These are phyloP conservation scores for Lagerstroemia speciosa DNA, from an alignment of 345 rosid genomes.

Conservation along the genomic window DNA sequence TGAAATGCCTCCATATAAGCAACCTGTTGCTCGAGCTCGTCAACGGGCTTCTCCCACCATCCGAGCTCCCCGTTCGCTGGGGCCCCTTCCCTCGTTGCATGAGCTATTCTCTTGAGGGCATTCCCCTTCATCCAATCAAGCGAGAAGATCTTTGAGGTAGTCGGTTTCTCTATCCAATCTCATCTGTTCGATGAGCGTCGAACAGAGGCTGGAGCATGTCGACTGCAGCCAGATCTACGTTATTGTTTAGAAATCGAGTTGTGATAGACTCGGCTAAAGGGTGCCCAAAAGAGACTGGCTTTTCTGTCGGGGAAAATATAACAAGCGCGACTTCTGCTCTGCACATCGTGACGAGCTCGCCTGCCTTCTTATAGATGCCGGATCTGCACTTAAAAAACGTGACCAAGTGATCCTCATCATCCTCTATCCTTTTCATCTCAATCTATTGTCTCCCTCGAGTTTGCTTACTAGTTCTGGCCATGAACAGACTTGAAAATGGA, in stretches of 20 bases:
- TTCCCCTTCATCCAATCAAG: neutral
- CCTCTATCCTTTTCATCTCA: neutral
- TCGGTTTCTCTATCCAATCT: neutral
- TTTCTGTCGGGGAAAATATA: slow-evolving; percentile 21
- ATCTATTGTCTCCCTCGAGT: slow-evolving; percentile 10
- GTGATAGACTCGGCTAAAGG: neutral
- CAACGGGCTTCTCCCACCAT: neutral
- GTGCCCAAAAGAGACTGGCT: neutral
- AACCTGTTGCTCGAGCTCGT: neutral
- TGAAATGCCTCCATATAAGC: neutral
- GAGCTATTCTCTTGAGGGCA: neutral
- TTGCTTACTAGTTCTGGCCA: neutral
- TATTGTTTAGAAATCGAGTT: neutral
- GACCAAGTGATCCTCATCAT: neutral
- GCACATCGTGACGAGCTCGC: neutral
- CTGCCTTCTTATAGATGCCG: neutral
- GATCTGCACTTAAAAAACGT: neutral
- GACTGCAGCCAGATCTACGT: neutral
- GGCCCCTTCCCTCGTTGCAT: neutral
- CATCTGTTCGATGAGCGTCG: neutral
- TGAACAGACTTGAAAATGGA: neutral
- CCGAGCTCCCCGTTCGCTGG: neutral
- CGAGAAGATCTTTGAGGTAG: neutral
- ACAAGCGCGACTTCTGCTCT: neutral
- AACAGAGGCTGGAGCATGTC: neutral